A percentile compares a stretch with the other conserved stretches of the same genome.
These are phyloP conservation scores for Candida sakaeoensis DNA, from an alignment of 805 yeast species.

Conservation along the genomic window DNA sequence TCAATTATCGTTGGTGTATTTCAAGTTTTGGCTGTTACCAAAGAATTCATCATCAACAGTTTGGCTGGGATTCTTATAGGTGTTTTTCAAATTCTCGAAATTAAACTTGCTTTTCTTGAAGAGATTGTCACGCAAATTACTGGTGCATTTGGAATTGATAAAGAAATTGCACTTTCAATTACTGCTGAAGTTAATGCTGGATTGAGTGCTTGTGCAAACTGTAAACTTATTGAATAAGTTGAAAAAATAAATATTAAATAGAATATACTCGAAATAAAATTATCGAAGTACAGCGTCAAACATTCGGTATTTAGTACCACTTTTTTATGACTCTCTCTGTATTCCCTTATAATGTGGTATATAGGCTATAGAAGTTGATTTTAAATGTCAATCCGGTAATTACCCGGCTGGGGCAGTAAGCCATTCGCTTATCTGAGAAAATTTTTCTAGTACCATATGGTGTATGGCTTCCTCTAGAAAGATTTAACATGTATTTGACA, in stretches of 20 bases:
- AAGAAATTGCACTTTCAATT: constrained; percentile 1
- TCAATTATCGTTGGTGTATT: background rate
- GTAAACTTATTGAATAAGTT: background rate
- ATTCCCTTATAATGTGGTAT: too few species aligned
- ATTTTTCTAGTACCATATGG: too few species aligned
- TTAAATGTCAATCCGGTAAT: too few species aligned
- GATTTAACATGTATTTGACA: too few species aligned
- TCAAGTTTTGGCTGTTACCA: background rate
- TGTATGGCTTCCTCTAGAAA: too few species aligned
- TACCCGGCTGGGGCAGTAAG: too few species aligned
- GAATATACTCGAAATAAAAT: background rate
- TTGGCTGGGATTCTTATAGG: background rate
- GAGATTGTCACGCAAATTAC: background rate
- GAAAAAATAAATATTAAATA: background rate
- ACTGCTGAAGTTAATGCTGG: constrained; percentile 3
- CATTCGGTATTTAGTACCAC: too few species aligned
- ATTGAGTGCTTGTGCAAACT: background rate
- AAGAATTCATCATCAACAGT: background rate
- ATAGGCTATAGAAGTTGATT: too few species aligned
- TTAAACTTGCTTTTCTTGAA: constrained; percentile 1
- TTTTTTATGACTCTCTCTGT: too few species aligned
- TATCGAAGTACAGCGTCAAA: too few species aligned
- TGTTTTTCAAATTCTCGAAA: background rate
- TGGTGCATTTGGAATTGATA: background rate
- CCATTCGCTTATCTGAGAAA: too few species aligned